These are phyloP conservation scores for Stipa capillata DNA, from an alignment of 176 grass and related monocot species.

Conservation along the genomic window DNA sequence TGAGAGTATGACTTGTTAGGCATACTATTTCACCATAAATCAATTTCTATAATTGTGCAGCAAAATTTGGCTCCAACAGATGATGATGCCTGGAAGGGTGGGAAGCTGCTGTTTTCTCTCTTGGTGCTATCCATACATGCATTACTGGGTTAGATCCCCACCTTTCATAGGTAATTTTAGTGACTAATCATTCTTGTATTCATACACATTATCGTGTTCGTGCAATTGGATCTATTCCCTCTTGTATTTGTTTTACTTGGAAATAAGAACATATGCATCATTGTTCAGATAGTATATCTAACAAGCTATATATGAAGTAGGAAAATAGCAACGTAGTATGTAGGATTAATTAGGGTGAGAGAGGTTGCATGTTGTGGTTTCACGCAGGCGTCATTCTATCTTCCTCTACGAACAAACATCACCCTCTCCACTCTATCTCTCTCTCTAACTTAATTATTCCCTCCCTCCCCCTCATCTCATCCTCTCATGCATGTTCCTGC, in stretches of 20 bases:
- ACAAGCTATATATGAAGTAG: constrained; percentile 4
- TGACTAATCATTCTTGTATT: no score
- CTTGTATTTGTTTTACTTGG: not conserved
- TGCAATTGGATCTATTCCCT: not conserved
- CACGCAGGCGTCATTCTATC: constrained; percentile 99
- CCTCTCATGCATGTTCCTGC: constrained; percentile 35
- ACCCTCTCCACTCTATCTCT: constrained; percentile 26
- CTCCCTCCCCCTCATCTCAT: constrained; percentile 19
- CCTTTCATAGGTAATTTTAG: no score
- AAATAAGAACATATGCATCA: constrained; percentile 1
- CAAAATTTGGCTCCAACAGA: no score
- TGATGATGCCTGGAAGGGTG: no score
- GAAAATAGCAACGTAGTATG: constrained; percentile 23
- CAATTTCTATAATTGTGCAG: no score
- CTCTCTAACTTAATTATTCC: constrained; percentile 45
- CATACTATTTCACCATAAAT: no score
- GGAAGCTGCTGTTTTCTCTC: no score
- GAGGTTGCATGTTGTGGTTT: constrained; percentile 71
- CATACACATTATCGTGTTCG: no score
- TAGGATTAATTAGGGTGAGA: constrained; percentile 22
- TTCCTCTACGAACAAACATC: constrained; percentile 96
- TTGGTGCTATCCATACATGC: no score
- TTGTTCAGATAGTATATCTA: not conserved
- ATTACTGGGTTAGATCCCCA: no score
- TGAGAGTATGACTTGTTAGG: no score